phyloP scores from a whole-genome alignment of 164 flowering plant species.

The Cinnamomum chago region DNA sequence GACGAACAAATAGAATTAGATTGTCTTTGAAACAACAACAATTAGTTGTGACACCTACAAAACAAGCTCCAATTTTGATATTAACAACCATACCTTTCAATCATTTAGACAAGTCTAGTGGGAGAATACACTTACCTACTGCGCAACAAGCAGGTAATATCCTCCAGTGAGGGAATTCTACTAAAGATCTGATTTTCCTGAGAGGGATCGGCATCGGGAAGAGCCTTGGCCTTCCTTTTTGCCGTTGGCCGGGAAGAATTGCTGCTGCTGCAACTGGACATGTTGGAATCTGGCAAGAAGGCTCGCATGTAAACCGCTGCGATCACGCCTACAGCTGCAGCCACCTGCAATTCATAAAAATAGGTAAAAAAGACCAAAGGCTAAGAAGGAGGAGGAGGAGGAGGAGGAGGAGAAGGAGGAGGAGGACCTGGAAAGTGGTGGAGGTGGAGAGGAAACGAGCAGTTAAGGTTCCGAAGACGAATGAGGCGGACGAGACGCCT shows the following conservation, averaged over 20 bases:
- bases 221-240: neutral
- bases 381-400: too few species aligned
- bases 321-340: constrained; percentile 27
- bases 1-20: too few species aligned
- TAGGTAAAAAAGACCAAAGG: neutral
- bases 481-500: constrained; percentile 60
- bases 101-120: too few species aligned
- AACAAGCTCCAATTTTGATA: too few species aligned
- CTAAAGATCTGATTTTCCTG: constrained; percentile 29
- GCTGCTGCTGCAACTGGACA: constrained; percentile 4
- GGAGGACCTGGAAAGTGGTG: constrained; percentile 54
- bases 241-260: constrained; percentile 10
- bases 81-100: too few species aligned
- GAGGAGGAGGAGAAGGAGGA: neutral
- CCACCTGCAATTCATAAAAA: constrained; percentile 23
- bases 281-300: constrained; percentile 33
- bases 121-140: constrained; percentile 36
- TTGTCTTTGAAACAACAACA: too few species aligned
- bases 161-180: constrained; percentile 44
- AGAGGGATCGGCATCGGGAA: constrained; percentile 13
- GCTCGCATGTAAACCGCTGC: constrained; percentile 38
- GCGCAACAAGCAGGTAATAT: constrained; percentile 42
- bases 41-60: too few species aligned
- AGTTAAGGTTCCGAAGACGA: constrained; percentile 64
- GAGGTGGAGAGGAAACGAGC: constrained; percentile 78